These are phyloP conservation scores for Verbascum thapsus DNA, from an alignment of 257 asterid species.

Conservation along the genomic window DNA sequence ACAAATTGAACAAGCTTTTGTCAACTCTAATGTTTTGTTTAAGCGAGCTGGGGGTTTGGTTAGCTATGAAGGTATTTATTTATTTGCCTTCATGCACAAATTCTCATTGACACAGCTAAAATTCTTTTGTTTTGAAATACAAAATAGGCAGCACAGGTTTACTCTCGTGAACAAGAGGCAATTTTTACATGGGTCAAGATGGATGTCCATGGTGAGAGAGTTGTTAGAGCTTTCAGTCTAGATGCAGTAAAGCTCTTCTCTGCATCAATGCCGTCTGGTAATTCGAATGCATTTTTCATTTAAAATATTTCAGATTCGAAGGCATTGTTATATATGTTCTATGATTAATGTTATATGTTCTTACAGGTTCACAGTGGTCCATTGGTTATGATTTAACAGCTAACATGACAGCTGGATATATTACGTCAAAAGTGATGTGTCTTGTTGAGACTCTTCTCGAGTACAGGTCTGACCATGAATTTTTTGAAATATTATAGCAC, in stretches of 20 bases:
- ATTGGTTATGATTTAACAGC: constrained; percentile 32
- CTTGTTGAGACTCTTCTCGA: constrained; percentile 69
- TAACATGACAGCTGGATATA: constrained; percentile 49
- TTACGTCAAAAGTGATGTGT: constrained; percentile 58
- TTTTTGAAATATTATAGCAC: too few relatives aligned
- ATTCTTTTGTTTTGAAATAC: constrained; percentile 36
- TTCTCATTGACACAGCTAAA: background rate
- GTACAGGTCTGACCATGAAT: constrained; percentile 56
- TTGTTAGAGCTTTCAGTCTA: constrained; percentile 47
- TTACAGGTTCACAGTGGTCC: constrained; percentile 46
- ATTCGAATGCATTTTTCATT: background rate
- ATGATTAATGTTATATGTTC: constrained; percentile 11
- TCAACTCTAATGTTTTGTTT: constrained; percentile 57
- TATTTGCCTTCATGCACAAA: background rate
- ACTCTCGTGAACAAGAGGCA: constrained; percentile 40
- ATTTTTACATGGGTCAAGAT: constrained; percentile 45
- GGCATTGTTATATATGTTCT: constrained; percentile 16
- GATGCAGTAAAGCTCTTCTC: constrained; percentile 54
- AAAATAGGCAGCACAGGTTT: constrained; percentile 69
- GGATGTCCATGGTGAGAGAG: constrained; percentile 45
- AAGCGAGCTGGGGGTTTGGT: constrained; percentile 72
- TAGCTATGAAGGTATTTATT: constrained; percentile 68
- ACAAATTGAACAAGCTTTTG: constrained; percentile 42
- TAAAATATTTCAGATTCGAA: background rate
- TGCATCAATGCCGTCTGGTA: constrained; percentile 58